Evolutionary conservation across 345 rosid genomes (phyloP), one percentile per base, ranked within the genome.

Genomic region (Eucalyptus marginata): DNA sequence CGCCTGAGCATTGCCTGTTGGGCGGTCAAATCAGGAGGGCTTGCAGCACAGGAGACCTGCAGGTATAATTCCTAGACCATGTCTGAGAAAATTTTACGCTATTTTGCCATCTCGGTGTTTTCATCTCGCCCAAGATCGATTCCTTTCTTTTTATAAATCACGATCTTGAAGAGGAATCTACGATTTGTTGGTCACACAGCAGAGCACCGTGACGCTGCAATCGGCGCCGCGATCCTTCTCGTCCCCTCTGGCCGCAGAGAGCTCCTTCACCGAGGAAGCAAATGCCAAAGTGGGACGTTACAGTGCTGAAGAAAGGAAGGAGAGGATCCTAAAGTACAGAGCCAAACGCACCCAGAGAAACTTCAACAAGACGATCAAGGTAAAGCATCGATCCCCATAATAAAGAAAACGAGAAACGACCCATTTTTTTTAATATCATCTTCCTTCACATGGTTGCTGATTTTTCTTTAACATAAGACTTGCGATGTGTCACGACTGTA

Each of bases 331-430:
- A 31, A 97, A 96, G 93, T 97, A 97, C 80, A 96, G 95, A 95
- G 99, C 99, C 87, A 97, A 97, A 89, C 94, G 98, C 44, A 93
- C 91, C 88, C 98, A 96, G 89, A 96, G 99, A 88, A 97, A 97
- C 90, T 97, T 97, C 93, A 94, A 94, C 89, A 97, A 97, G 92
- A 96, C 98, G 27, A 97, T 97, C 36, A 97, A 97, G 98, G 99
- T 97, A 92, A 86, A 36, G 58, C 84, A 76, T 22, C 29, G 43
- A 40, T 76, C 84, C 84, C 29, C 84, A 76, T 85, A 31, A 51
- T 86, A 47, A 86, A 52, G 68, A 33, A 86, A 33, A 33, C 24
- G 17, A 40, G 29, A 86, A 71, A 59, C 31, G 52, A 15, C 46
- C 51, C 33, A 6, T 49, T 64, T 68, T 4, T 44, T 49, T 56